Evolutionary conservation across 345 rosid species (phyloP), one percentile per base, ranked within the genome.

Genomic region (Arabis hirsuta): DNA sequence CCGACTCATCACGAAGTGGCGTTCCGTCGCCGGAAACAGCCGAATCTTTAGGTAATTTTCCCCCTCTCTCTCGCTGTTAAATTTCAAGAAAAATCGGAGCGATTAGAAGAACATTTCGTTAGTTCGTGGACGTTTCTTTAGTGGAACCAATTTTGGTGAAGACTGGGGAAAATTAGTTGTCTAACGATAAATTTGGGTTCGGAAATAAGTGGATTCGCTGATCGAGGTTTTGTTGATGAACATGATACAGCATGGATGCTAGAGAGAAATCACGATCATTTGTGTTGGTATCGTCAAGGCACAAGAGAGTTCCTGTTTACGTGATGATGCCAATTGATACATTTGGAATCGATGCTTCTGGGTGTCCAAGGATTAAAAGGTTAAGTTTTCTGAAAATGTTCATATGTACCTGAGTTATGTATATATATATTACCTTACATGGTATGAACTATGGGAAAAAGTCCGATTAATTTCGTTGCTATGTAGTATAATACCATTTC

Each of bases 311-410:
- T 22, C 88, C 88, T 10, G 65, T 86, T 16, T 84, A 73, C 78
- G 90, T 86, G 61, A 82, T 86, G 86, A 79, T 80, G 88, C 88
- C 88, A 2, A 58, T 71, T 55, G 86, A 86, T 47, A 65, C 79
- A 45, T 57, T 86, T 69, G 79, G 82, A 51, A 53, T 82, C 55
- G 90, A 86, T 81, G 67, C 86, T 64, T 70, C 84, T 71, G 90
- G 88, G 16, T 78, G 65, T 80, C 86, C 85, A 46, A 71, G 82
- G 48, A 84, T 86, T 50, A 84, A 82, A 74, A 84, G 83, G 90
- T 80, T 29, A 69, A 11, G 16, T n/a, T 60, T 73, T 22, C 46
- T 58, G 29, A 1, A 44, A 39, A 41, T 66, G 73, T 52, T 53
- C 20, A 12, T 46, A 38, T 59, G 65, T 52, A 60, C 52, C 42